Conservation (phyloP, 495 filamentous ascomycete species). For the Lasiosphaeriaceae sp. region DNA sequence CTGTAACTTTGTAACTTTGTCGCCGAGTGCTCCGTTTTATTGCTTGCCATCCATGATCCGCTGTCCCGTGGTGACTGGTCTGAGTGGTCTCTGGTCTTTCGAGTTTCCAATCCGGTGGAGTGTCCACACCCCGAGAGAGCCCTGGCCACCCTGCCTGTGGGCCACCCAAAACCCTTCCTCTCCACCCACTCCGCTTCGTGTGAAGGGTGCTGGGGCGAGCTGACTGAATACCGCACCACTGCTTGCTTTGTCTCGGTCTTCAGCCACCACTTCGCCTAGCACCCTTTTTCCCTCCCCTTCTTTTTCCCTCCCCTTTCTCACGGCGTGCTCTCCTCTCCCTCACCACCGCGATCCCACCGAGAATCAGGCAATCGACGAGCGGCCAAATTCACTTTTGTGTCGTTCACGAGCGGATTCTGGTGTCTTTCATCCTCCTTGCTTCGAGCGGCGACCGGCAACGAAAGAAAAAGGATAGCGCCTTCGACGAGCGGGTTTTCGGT, state of each 20-base stretch:
- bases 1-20: neutral
- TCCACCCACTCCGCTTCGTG: conserved; percentile 4
- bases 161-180: conserved; percentile 3
- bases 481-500: conserved; percentile 17
- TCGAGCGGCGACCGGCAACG: conserved; percentile 12
- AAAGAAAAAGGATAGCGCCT: conserved; percentile 7
- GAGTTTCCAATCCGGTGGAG: neutral
- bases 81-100: neutral
- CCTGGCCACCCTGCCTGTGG: conserved; percentile 5
- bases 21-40: conserved; percentile 11
- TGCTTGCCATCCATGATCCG: conserved; percentile 12
- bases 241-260: conserved; percentile 7
- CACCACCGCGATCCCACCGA: conserved; percentile 24
- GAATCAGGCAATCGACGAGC: conserved; percentile 29
- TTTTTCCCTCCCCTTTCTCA: conserved; percentile 18
- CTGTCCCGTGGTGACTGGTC: neutral
- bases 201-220: too few species aligned
- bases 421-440: conserved; percentile 21
- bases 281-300: conserved; percentile 12
- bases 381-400: conserved; percentile 42
- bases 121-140: conserved; percentile 6
- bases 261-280: conserved; percentile 7
- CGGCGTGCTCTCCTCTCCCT: conserved; percentile 19
- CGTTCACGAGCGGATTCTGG: conserved; percentile 32
- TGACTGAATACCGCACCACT: too few species aligned